These are phyloP conservation scores for Yarrowia alimentaria DNA, from an alignment of 805 yeast genomes.

Conservation along the genomic window DNA sequence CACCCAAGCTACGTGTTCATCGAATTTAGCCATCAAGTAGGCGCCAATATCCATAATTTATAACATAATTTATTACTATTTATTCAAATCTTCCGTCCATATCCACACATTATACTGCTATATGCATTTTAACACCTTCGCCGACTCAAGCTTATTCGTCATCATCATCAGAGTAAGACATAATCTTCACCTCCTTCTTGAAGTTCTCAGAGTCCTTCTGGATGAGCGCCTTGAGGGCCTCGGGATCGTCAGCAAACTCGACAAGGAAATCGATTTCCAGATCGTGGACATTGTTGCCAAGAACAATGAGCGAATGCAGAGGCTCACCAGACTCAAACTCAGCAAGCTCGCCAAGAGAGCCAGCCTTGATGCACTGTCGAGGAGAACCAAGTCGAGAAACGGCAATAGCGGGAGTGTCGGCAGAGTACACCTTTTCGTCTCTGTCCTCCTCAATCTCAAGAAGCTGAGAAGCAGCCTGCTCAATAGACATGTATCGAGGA, in stretches of 20 bases:
- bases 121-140: too few relatives aligned
- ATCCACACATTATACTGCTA: too few relatives aligned
- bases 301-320: conserved; percentile 81
- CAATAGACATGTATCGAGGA: conserved; percentile 92
- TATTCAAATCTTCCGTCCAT: too few relatives aligned
- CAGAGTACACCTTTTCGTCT: conserved; percentile 74
- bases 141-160: conserved; percentile 1
- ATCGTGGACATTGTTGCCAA: conserved; percentile 92
- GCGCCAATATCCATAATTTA: not conserved
- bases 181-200: conserved; percentile 29
- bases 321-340: conserved; percentile 93
- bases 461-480: conserved; percentile 83
- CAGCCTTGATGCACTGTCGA: conserved; percentile 77
- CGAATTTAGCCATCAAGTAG: conserved; percentile 8
- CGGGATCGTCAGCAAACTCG: conserved; percentile 60
- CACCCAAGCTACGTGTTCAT: conserved; percentile 9
- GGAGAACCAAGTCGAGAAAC: conserved; percentile 90
- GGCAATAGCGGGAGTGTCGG: conserved; percentile 89
- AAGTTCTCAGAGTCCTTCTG: conserved; percentile 40
- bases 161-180: conserved; percentile 30
- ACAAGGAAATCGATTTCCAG: conserved; percentile 81
- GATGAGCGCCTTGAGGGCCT: conserved; percentile 49
- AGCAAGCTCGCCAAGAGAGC: conserved; percentile 71
- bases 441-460: conserved; percentile 82
- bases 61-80: conserved; percentile 8